Evolutionary conservation across 306 rosid genomes (phyloP).

Genomic region (Pyrus betulifolia): DNA sequence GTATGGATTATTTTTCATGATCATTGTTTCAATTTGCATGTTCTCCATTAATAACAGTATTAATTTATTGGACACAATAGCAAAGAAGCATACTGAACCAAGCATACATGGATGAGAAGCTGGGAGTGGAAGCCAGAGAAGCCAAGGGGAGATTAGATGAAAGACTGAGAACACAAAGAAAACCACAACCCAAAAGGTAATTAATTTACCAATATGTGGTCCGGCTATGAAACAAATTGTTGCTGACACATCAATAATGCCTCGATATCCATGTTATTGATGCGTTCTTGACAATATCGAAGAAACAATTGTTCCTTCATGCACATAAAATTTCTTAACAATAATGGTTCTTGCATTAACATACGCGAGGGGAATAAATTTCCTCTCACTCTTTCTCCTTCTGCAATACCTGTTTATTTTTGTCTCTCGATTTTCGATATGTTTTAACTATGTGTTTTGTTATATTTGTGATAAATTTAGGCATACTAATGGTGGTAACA

Average conservation of each 20-base stretch:
- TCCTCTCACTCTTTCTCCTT: too few relatives aligned
- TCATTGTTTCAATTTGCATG: not conserved
- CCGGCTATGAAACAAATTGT: not conserved
- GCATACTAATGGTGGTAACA: constrained; percentile 3
- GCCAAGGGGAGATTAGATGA: constrained; percentile 78
- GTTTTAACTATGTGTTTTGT: not conserved
- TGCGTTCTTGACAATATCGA: not conserved
- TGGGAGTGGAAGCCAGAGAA: constrained; percentile 57
- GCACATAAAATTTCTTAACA: too few relatives aligned
- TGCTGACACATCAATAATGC: not conserved
- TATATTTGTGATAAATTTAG: constrained; percentile 5
- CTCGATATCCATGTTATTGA: not conserved
- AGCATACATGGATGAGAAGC: constrained; percentile 34
- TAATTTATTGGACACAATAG: constrained; percentile 5
- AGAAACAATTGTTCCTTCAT: too few relatives aligned
- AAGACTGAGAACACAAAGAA: constrained; percentile 38
- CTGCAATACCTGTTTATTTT: too few relatives aligned
- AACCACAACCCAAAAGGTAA: constrained; percentile 22
- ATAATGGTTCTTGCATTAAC: too few relatives aligned
- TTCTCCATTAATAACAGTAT: not conserved
- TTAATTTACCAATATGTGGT: not conserved
- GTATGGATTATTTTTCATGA: not conserved
- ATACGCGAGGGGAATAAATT: too few relatives aligned
- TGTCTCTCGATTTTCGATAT: not conserved
- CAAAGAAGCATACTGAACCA: constrained; percentile 29